Evolutionary conservation across 352 stramenopile species (phyloP).

Genomic region (Blastocystis sp.): DNA sequence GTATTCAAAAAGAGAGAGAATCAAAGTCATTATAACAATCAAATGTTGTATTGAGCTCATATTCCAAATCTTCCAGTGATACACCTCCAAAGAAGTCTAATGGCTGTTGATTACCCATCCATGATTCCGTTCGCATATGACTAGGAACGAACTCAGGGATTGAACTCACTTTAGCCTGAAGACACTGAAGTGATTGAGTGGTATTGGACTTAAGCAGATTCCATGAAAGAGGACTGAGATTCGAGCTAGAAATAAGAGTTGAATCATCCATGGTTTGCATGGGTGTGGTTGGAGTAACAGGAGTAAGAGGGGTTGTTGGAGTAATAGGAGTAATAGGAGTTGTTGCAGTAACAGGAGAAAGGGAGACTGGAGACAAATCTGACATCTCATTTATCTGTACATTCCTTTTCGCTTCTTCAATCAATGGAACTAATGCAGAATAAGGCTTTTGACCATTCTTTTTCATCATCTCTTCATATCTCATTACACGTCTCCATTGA

Average conservation of each 20-base stretch:
- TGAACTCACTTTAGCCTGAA: slow-evolving; percentile 14
- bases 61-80: slow-evolving; percentile 20
- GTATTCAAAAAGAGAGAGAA: slow-evolving; percentile 39
- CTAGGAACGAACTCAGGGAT: slow-evolving; percentile 43
- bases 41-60: slow-evolving; percentile 11
- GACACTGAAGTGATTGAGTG: slow-evolving; percentile 6
- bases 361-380: background rate
- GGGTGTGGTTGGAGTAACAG: background rate
- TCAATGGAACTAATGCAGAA: background rate
- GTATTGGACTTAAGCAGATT: background rate
- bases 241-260: too few species aligned
- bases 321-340: background rate
- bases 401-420: slow-evolving; percentile 9
- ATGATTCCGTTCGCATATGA: slow-evolving; percentile 18
- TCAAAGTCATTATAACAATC: slow-evolving; percentile 54
- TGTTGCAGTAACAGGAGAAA: background rate
- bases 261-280: background rate
- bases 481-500: slow-evolving; percentile 5
- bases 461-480: slow-evolving; percentile 22
- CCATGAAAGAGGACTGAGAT: too few species aligned
- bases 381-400: too few species aligned
- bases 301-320: background rate
- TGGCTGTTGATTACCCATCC: background rate
- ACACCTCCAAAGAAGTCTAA: background rate
- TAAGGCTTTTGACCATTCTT: slow-evolving; percentile 3